Evolutionary conservation across 306 rosid species (phyloP).

Genomic region (Delonix regia): DNA sequence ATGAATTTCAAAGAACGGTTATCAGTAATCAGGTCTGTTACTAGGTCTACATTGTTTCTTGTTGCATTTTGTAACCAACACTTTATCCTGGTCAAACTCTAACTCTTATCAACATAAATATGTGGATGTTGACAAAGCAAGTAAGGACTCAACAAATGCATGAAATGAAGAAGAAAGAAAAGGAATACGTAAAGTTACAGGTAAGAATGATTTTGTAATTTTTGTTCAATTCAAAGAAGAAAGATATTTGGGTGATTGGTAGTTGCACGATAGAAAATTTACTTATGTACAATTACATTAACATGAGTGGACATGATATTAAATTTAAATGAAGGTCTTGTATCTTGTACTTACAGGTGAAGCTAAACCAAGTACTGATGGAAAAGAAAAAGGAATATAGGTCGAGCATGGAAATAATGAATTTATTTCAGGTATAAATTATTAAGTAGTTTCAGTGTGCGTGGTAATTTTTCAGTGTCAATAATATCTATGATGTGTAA

Average conservation of each 20-base stretch:
- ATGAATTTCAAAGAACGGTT: conserved; percentile 98
- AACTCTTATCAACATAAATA: conserved; percentile 26
- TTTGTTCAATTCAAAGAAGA: conserved; percentile 16
- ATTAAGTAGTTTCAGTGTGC: conserved; percentile 23
- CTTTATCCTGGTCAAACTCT: conserved; percentile 42
- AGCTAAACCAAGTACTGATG: conserved; percentile 91
- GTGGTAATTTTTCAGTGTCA: conserved; percentile 9
- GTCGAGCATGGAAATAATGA: conserved; percentile 99
- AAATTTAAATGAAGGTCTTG: conserved; percentile 31
- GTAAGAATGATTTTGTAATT: conserved; percentile 40
- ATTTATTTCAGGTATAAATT: conserved; percentile 84
- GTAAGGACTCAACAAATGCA: conserved; percentile 95
- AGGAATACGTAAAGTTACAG: conserved; percentile 97
- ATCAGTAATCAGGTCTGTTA: conserved; percentile 92
- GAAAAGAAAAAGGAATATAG: conserved; percentile 98
- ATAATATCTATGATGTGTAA: conserved; percentile 29
- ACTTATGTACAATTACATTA: conserved; percentile 11
- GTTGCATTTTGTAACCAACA: conserved; percentile 9
- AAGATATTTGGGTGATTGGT: conserved; percentile 30
- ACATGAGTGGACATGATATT: background rate
- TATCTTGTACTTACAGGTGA: conserved; percentile 69
- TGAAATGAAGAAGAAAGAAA: conserved; percentile 99
- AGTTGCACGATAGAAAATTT: conserved; percentile 23
- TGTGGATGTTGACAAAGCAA: conserved; percentile 67
- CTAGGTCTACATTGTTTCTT: conserved; percentile 30